Percentiles rank a stretch among this genome's conserved stretches.
phyloP scores from a whole-genome alignment of 495 filamentous ascomycete species.

The Penicillium cinerascens region DNA sequence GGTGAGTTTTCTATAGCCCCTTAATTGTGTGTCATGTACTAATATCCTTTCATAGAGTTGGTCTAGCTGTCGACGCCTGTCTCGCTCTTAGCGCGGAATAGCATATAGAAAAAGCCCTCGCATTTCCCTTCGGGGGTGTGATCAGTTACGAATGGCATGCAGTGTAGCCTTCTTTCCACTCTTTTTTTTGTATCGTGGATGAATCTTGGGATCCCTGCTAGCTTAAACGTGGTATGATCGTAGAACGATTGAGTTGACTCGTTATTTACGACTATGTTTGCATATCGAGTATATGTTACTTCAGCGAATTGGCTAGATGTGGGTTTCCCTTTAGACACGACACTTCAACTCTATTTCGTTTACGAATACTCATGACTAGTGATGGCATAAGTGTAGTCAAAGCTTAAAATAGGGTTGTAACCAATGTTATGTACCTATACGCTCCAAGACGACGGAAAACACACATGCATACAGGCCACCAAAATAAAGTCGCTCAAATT shows the following conservation, averaged over 20 bases:
- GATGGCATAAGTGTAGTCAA: not conserved
- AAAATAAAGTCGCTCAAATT: conserved; percentile 2
- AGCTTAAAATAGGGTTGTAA: not conserved
- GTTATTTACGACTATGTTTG: not conserved
- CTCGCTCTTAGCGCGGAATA: conserved; percentile 65
- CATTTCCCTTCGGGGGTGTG: not conserved
- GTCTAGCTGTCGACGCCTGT: conserved; percentile 86
- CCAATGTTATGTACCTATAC: not conserved
- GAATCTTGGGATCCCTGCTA: not conserved
- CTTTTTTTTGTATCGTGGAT: not conserved
- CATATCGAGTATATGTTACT: not conserved
- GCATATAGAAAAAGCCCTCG: conserved; percentile 19
- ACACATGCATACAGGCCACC: not conserved
- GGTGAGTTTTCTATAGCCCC: conserved; percentile 51
- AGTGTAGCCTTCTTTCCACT: not conserved
- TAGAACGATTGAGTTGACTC: not conserved
- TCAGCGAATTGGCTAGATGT: too few species aligned
- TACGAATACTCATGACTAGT: not conserved
- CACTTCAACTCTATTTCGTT: too few species aligned
- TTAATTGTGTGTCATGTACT: not conserved
- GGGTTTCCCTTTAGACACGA: too few species aligned
- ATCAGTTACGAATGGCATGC: conserved; percentile 4
- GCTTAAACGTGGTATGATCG: not conserved
- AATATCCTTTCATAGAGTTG: conserved; percentile 56
- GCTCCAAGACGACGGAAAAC: not conserved